Evolutionary conservation across 805 yeast species (phyloP).

Genomic region (Starmerella sirachaensis): DNA sequence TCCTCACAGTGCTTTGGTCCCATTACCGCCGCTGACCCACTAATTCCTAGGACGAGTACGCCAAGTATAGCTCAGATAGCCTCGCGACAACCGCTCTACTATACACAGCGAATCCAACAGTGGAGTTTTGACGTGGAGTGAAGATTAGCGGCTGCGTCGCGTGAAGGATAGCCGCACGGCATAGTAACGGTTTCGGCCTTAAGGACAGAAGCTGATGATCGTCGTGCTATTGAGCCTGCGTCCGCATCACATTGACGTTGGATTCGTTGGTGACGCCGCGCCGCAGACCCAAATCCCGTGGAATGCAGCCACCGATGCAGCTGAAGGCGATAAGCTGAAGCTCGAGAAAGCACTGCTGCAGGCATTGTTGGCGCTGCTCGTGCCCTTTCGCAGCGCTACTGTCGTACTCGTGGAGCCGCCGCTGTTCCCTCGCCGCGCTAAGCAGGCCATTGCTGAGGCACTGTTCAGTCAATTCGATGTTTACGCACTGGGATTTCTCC

Average conservation of each 20-base stretch:
- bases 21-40: too few species aligned
- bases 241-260: slow-evolving; percentile 10
- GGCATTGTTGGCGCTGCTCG: slow-evolving; percentile 14
- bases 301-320: background rate
- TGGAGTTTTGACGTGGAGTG: too few species aligned
- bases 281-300: slow-evolving; percentile 6
- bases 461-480: slow-evolving; percentile 16
- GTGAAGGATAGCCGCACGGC: background rate
- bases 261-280: slow-evolving; percentile 11
- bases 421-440: slow-evolving; percentile 11
- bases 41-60: too few species aligned
- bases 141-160: too few species aligned
- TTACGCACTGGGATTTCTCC: slow-evolving; percentile 18
- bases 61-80: too few species aligned
- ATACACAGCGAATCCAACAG: too few species aligned
- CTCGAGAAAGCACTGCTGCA: slow-evolving; percentile 9
- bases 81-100: too few species aligned
- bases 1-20: too few species aligned
- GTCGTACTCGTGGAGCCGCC: slow-evolving; percentile 22
- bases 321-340: background rate
- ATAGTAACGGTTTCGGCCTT: too few species aligned
- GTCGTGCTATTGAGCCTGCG: slow-evolving; percentile 13
- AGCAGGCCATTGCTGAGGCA: slow-evolving; percentile 14
- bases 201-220: too few species aligned
- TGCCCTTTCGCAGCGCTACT: slow-evolving; percentile 10